These are phyloP conservation scores for Rubus parviflorus DNA, from an alignment of 306 rosid genomes.

Conservation along the genomic window DNA sequence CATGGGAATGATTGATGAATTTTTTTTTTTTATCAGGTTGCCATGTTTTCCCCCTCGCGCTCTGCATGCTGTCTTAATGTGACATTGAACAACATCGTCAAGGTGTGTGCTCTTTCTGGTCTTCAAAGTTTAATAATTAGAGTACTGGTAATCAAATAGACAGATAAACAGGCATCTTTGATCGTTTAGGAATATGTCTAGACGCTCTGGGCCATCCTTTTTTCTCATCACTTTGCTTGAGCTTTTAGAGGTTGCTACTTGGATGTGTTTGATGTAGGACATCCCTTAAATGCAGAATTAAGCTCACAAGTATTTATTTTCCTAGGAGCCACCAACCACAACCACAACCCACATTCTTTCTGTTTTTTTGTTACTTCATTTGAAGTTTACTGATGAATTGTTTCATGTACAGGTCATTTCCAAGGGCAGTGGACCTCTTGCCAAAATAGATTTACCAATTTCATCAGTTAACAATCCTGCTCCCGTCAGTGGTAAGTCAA, in stretches of 20 bases:
- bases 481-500: slow-evolving; percentile 39
- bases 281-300: neutral
- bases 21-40: slow-evolving; percentile 48
- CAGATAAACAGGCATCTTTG: neutral
- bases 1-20: slow-evolving; percentile 9
- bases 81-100: slow-evolving; percentile 58
- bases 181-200: neutral
- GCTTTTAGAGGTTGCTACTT: neutral
- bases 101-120: slow-evolving; percentile 45
- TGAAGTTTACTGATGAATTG: slow-evolving; percentile 1
- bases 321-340: neutral
- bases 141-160: neutral
- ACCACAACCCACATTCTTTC: neutral
- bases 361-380: neutral
- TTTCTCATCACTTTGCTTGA: neutral
- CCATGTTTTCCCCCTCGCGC: slow-evolving; percentile 63
- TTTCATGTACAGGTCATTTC: slow-evolving; percentile 57
- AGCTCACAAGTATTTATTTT: neutral
- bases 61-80: slow-evolving; percentile 60
- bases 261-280: slow-evolving; percentile 7
- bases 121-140: neutral
- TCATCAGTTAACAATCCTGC: slow-evolving; percentile 22
- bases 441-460: slow-evolving; percentile 27
- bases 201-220: neutral
- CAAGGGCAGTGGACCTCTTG: slow-evolving; percentile 58